Base-by-base conservation (phyloP, 2,329 filamentous ascomycete genomes). In the Hypoxylon sp. region DNA sequence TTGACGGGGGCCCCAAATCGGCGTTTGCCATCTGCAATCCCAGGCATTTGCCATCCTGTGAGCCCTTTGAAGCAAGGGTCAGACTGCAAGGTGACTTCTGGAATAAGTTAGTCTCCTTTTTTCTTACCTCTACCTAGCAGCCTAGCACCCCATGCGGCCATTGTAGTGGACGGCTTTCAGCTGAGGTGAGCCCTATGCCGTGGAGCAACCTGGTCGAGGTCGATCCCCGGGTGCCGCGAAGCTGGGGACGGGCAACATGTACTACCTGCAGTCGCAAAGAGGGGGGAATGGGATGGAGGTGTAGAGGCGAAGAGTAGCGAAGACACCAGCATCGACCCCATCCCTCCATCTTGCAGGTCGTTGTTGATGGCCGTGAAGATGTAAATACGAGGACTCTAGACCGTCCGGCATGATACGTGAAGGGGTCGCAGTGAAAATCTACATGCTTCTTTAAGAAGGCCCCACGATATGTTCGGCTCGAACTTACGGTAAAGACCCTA, bases 161-260 rank as follows among this genome's bases (percentile, higher is more conserved):
- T 50, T 43, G 38, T 53, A 51, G 47, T 57, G 55, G 58, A 60
- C 51, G 48, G 48, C 55, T 52, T 65, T 65, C 63, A 65, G 63
- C 63, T 65, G 60, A 65, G 57, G 58, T 65, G 63, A 65, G 60
- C 63, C 63, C 58, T 65, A 63, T 35, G 60, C 55, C 43, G 42
- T 55, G 42, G 57, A 60, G 29, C 47, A 51, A 56, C 60, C 60
- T 50, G 29, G 59, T 56, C 48, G 9, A 31, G 50, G 58, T 54
- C 51, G 50, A 56, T 58, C 60, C 57, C 41, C 50, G 43, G 57
- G 56, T 29, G 48, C 43, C 51, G 48, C 53, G 42, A 48, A 31
- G 17, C 50, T 42, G 55, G 55, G 52, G 58, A 45, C 45, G 45
- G 27, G 11, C 24, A 17, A 29, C 23, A 37, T n/a, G 13, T n/a